Evolutionary conservation across 2,329 filamentous ascomycete genomes (phyloP).

Genomic region (Ciborinia camelliae): DNA sequence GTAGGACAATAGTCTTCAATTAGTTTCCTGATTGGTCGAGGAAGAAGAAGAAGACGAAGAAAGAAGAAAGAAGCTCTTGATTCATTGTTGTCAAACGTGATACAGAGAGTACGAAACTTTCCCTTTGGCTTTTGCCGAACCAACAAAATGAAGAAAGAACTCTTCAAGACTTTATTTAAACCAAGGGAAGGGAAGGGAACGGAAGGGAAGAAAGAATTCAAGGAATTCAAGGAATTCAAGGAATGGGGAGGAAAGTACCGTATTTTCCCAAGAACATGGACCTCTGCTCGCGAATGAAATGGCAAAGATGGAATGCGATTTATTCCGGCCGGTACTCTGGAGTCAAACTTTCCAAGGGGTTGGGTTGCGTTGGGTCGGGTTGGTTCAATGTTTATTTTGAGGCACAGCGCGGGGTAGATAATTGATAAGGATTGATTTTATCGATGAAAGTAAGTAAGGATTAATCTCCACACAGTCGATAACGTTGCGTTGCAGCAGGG

Average conservation of each 20-base stretch:
- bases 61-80: neutral
- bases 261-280: neutral
- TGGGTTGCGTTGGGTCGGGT: too few species aligned
- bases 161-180: neutral
- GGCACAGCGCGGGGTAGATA: conserved; percentile 15
- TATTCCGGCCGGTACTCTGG: too few species aligned
- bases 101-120: too few species aligned
- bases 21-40: neutral
- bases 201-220: too few species aligned
- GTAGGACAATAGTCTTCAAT: neutral
- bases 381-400: neutral
- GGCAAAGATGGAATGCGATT: conserved; percentile 6
- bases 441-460: too few species aligned
- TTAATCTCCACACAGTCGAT: neutral
- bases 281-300: neutral
- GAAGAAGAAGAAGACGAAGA: too few species aligned
- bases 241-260: neutral
- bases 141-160: neutral
- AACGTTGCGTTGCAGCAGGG: too few species aligned
- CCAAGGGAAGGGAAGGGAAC: neutral
- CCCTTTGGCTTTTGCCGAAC: neutral
- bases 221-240: too few species aligned
- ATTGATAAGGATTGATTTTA: conserved; percentile 16
- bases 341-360: neutral
- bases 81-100: neutral